These are phyloP conservation scores for Chlamydomonas eustigma DNA, from an alignment of 139 green algal species.

Conservation along the genomic window DNA sequence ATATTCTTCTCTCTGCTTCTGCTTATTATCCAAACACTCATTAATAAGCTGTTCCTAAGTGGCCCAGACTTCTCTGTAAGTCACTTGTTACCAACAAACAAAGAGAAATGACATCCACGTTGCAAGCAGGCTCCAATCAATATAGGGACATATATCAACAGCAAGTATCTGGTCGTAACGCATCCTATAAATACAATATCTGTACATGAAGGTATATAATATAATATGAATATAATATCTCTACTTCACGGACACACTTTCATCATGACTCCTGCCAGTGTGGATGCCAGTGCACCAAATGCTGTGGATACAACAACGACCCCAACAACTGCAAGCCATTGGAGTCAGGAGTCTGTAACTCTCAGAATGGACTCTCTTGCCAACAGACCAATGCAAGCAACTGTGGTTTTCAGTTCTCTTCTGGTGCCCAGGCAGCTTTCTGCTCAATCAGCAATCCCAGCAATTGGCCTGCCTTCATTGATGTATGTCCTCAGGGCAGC, in stretches of 20 bases:
- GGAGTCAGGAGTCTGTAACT: background rate
- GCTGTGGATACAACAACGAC: constrained; percentile 2
- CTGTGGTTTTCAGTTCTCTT: background rate
- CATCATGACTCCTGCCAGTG: background rate
- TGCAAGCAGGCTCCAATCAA: too few relatives aligned
- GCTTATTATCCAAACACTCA: constrained; percentile 39
- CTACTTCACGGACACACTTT: background rate
- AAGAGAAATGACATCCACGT: too few relatives aligned
- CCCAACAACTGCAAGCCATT: constrained; percentile 2
- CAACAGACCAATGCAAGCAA: constrained; percentile 5
- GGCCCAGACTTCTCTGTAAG: constrained; percentile 41
- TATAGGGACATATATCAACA: too few relatives aligned
- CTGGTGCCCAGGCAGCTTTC: background rate
- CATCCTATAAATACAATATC: too few relatives aligned
- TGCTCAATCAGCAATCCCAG: constrained; percentile 10
- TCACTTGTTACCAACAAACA: background rate
- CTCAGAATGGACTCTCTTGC: background rate
- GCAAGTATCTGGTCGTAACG: too few relatives aligned
- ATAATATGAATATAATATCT: background rate
- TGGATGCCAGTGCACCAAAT: constrained; percentile 10
- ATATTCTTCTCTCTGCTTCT: constrained; percentile 73
- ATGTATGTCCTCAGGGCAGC: too few relatives aligned
- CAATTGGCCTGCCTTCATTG: constrained; percentile 6
- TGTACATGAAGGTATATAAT: too few relatives aligned
- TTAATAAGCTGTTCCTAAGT: constrained; percentile 45